These are phyloP conservation scores for Tubosaeta sp. DNA, from an alignment of 768 basidiomycete genomes.

Conservation along the genomic window DNA sequence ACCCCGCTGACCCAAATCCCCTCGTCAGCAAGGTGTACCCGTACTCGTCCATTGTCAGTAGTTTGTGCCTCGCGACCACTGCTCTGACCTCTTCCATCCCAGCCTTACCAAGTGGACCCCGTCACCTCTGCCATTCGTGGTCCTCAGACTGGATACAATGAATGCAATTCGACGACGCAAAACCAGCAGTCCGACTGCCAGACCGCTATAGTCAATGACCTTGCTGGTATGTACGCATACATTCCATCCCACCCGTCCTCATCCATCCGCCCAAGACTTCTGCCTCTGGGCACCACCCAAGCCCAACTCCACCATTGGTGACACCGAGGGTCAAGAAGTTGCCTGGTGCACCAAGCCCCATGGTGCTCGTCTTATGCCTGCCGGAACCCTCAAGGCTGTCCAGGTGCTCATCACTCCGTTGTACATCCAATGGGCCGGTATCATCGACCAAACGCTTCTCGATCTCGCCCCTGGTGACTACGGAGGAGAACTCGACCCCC, in stretches of 20 bases:
- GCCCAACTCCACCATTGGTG: conserved; percentile 51
- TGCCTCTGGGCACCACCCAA: conserved; percentile 60
- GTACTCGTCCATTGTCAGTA: conserved; percentile 33
- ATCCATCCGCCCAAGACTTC: conserved; percentile 50
- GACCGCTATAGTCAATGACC: conserved; percentile 59
- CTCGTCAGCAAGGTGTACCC: conserved; percentile 42
- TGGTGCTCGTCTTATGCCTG: conserved; percentile 70
- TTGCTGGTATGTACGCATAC: conserved; percentile 29
- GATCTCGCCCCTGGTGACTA: conserved; percentile 49
- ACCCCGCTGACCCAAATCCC: conserved; percentile 45
- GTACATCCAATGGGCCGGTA: conserved; percentile 59
- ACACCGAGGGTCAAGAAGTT: conserved; percentile 64
- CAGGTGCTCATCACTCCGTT: conserved; percentile 57
- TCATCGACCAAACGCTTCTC: conserved; percentile 59
- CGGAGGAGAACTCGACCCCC: conserved; percentile 77
- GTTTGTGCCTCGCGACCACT: not conserved
- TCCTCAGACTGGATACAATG: conserved; percentile 59
- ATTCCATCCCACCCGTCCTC: conserved; percentile 4
- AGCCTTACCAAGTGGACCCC: conserved; percentile 53
- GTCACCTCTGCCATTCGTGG: conserved; percentile 46
- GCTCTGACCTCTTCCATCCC: not conserved
- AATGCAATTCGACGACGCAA: conserved; percentile 65
- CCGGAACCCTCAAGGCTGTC: conserved; percentile 56
- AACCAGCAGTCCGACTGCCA: conserved; percentile 63
- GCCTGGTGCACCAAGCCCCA: conserved; percentile 68